Conservation (phyloP, 805 yeast genomes). For the Lipomyces kockii region DNA sequence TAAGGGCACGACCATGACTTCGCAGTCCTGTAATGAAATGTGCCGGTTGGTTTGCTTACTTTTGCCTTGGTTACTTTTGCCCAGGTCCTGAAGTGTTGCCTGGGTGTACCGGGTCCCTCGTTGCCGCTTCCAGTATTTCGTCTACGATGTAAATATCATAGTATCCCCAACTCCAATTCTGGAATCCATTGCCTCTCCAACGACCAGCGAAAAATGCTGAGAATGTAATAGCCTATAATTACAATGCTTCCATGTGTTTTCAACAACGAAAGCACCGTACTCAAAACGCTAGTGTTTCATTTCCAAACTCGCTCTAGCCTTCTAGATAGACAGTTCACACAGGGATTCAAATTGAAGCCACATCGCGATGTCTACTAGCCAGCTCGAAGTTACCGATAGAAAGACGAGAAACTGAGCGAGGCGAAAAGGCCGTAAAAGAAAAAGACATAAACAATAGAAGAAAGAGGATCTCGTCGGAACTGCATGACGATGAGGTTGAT, state of each 20-base stretch:
- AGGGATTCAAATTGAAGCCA: not conserved
- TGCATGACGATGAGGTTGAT: not conserved
- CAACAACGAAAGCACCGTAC: constrained; percentile 15
- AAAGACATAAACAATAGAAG: not conserved
- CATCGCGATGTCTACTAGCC: not conserved
- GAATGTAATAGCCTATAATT: constrained; percentile 20
- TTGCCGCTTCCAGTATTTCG: not conserved
- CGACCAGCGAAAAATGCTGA: not conserved
- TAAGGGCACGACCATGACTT: no score
- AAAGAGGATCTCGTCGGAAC: not conserved
- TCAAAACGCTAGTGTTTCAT: constrained; percentile 12
- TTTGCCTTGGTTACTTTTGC: no score
- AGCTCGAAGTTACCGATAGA: constrained; percentile 18
- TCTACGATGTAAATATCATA: not conserved
- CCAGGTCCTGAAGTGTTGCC: no score
- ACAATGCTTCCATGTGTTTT: constrained; percentile 13
- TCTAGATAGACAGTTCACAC: not conserved
- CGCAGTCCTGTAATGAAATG: no score
- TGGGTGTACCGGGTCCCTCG: no score
- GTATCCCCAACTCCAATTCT: not conserved
- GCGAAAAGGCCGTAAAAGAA: constrained; percentile 5
- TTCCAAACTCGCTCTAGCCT: constrained; percentile 13
- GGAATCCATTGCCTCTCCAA: not conserved
- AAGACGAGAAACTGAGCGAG: constrained; percentile 23
- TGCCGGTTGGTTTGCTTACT: no score